Evolutionary conservation across 139 green algal species (phyloP).

Genomic region (Choricystis sp.): DNA sequence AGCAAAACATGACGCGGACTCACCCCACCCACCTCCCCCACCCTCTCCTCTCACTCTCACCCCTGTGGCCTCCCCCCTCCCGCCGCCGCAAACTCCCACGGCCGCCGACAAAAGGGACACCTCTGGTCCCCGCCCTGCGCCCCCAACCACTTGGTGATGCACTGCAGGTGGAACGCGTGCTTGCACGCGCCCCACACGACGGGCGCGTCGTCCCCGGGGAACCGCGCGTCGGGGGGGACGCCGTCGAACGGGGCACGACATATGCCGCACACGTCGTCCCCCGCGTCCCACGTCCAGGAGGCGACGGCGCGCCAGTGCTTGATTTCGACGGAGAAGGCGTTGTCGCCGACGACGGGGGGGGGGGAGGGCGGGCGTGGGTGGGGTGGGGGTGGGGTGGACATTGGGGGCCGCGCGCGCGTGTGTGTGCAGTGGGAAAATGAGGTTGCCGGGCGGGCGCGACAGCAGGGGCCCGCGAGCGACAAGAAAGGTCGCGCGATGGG

Average conservation of each 20-base stretch:
- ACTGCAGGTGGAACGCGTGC: conserved; percentile 50
- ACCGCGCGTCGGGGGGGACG: conserved; percentile 37
- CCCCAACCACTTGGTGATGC: conserved; percentile 32
- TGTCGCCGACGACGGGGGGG: conserved; percentile 1
- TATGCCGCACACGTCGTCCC: conserved; percentile 47
- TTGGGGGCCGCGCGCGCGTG: too few relatives aligned
- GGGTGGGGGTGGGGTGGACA: too few relatives aligned
- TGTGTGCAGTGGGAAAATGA: too few relatives aligned
- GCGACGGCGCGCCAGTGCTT: conserved; percentile 39
- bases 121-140: conserved; percentile 10
- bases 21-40: too few relatives aligned
- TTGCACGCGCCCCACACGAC: conserved; percentile 44
- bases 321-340: conserved; percentile 36
- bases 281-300: conserved; percentile 42
- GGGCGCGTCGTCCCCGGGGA: conserved; percentile 34
- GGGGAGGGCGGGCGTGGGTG: too few relatives aligned
- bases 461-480: too few relatives aligned
- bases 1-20: too few relatives aligned
- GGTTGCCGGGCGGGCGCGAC: too few relatives aligned
- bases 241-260: conserved; percentile 42
- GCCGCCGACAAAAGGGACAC: conserved; percentile 21
- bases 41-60: too few relatives aligned
- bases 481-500: too few relatives aligned
- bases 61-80: neutral
- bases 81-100: conserved; percentile 15